A percentile compares a stretch with the other conserved stretches of the same genome.
phyloP scores from a whole-genome alignment of 2,329 filamentous ascomycete genomes.

The Hirsutella minnesotensis region DNA sequence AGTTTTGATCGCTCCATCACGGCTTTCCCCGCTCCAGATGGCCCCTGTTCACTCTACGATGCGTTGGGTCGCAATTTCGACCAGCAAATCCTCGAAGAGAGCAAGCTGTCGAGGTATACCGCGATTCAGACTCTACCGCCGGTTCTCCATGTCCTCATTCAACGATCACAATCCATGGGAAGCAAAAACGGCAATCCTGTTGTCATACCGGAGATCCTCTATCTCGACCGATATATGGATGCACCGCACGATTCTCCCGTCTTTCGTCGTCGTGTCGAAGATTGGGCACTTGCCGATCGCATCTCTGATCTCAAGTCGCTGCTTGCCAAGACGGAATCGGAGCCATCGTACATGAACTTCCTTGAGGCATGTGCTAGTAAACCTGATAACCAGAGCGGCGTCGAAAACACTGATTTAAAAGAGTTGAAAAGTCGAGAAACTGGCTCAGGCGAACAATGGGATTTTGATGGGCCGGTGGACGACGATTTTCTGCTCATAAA shows the following conservation, averaged over 20 bases:
- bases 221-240: slow-evolving; percentile 80
- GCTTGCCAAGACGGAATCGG: slow-evolving; percentile 14
- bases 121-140: slow-evolving; percentile 70
- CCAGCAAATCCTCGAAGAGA: slow-evolving; percentile 59
- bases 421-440: slow-evolving; percentile 1
- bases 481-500: slow-evolving; percentile 22
- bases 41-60: slow-evolving; percentile 58
- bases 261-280: slow-evolving; percentile 51
- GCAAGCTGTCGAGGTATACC: slow-evolving; percentile 50
- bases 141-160: slow-evolving; percentile 79
- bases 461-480: slow-evolving; percentile 25
- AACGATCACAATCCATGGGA: slow-evolving; percentile 64
- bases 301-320: slow-evolving; percentile 42
- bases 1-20: slow-evolving; percentile 52
- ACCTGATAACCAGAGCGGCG: slow-evolving; percentile 7
- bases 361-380: slow-evolving; percentile 15
- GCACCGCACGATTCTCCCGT: slow-evolving; percentile 47
- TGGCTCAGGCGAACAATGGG: slow-evolving; percentile 18
- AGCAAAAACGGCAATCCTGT: slow-evolving; percentile 70
- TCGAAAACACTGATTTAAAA: slow-evolving; percentile 1
- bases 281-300: slow-evolving; percentile 63
- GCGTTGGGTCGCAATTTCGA: slow-evolving; percentile 82
- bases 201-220: slow-evolving; percentile 68
- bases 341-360: slow-evolving; percentile 14
- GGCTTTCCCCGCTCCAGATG: slow-evolving; percentile 41